Base-by-base conservation (phyloP, 2,329 filamentous ascomycete genomes). In the Cryphonectria parasitica region DNA sequence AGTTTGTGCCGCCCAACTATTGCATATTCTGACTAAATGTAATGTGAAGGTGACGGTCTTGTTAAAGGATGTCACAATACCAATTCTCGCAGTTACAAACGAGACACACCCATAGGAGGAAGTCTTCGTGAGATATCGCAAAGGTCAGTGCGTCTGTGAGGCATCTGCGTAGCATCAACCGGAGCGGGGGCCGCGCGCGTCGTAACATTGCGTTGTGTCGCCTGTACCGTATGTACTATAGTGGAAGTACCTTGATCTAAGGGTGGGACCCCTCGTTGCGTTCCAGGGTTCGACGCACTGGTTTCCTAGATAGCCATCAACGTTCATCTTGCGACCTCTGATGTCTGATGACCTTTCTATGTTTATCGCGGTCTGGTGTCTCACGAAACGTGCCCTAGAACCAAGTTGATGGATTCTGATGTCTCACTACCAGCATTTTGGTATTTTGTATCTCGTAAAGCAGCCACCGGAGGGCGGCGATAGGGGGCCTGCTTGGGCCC, bases 281-380 rank as follows among this genome's bases (percentile, higher is more conserved):
- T 54, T 67, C 62, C 52, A 64, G 70, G 70, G 70, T 66, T 64
- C 70, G 65, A 63, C 70, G 70, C 68, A 66, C 64, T 70, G 70
- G 68, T 70, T 67, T 68, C 65, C 68, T 66, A 61, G 62, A 63
- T 70, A 45, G 65, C 65, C 41, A 60, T 49, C 43, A 56, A 54
- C 39, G 63, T 66, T 54, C 65, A 68, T 70, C 54, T 43, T 68
- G 68, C 67, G 63, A 68, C 64, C 56, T 64, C 39, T 67, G 64
- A 58, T 68, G 60, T 65, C 41, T 67, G 41, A 61, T 39, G 64
- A 63, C 36, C 61, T 25, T 52, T 62, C 39, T 72, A 61, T 62
- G 62, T 64, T 69, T 58, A 64, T 54, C 66, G 63, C 61, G 49
- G 64, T 54, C 34, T 69, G 62, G 58, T 28, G 28, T 67, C 63